These are phyloP conservation scores for Elsinoe perseae DNA, from an alignment of 2,329 filamentous ascomycete genomes.

Conservation along the genomic window DNA sequence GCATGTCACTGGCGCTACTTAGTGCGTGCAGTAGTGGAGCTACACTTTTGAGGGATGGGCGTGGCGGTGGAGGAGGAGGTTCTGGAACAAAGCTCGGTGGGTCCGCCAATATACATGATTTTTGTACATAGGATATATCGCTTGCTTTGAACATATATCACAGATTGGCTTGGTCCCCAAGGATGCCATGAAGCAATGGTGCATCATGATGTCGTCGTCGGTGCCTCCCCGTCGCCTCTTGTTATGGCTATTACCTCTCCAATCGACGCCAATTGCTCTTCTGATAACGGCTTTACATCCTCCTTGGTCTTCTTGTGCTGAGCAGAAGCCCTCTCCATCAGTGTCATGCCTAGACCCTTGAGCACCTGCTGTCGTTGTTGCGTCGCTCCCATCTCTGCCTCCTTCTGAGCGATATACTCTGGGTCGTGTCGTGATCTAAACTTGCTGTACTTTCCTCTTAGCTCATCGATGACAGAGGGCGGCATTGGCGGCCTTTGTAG, in stretches of 20 bases:
- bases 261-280: slow-evolving; percentile 35
- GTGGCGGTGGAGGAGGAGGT: slow-evolving; percentile 2
- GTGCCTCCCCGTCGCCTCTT: slow-evolving; percentile 9
- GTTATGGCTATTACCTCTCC: slow-evolving; percentile 33
- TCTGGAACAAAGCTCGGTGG: slow-evolving; percentile 6
- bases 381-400: slow-evolving; percentile 46
- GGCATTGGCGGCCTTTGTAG: slow-evolving; percentile 74
- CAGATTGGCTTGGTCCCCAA: neutral
- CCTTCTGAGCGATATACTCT: slow-evolving; percentile 60
- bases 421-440: slow-evolving; percentile 75
- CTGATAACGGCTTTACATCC: slow-evolving; percentile 29
- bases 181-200: neutral
- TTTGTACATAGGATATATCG: neutral
- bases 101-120: slow-evolving; percentile 1
- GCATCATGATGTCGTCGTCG: neutral
- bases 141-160: neutral
- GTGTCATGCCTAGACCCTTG: slow-evolving; percentile 39
- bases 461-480: slow-evolving; percentile 67
- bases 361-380: slow-evolving; percentile 38
- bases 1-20: neutral
- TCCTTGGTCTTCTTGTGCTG: slow-evolving; percentile 33
- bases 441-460: slow-evolving; percentile 72
- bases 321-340: slow-evolving; percentile 37
- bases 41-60: neutral
- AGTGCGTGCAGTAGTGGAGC: slow-evolving; percentile 3